Evolutionary conservation across 495 filamentous ascomycete genomes (phyloP).

Genomic region (Penicillium angulare): DNA sequence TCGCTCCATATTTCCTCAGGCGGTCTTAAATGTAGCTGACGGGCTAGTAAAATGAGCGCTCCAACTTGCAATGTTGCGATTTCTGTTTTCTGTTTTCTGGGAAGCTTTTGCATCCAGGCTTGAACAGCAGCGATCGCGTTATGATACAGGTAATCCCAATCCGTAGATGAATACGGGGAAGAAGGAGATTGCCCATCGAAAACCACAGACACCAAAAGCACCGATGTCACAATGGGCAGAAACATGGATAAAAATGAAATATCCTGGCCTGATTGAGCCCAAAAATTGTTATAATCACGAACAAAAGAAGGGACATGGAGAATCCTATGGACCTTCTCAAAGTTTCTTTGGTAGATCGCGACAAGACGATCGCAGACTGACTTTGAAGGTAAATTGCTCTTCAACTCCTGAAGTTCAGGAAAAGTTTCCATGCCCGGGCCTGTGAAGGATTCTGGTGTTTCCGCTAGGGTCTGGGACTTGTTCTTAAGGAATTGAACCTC

Average conservation of each 20-base stretch:
- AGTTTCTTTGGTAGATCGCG: slow-evolving; percentile 19
- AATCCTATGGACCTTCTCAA: slow-evolving; percentile 25
- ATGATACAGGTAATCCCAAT: slow-evolving; percentile 28
- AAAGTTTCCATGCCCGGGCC: slow-evolving; percentile 11
- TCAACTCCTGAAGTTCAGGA: slow-evolving; percentile 16
- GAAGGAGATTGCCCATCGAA: slow-evolving; percentile 19
- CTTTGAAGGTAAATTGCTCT: slow-evolving; percentile 17
- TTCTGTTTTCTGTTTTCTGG: slow-evolving; percentile 42
- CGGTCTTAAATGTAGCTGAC: slow-evolving; percentile 43
- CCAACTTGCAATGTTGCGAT: slow-evolving; percentile 21
- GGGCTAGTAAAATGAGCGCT: slow-evolving; percentile 39
- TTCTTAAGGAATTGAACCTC: slow-evolving; percentile 30
- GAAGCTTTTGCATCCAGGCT: slow-evolving; percentile 32
- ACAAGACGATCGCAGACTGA: slow-evolving; percentile 21
- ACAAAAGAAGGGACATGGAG: slow-evolving; percentile 26
- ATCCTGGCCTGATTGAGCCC: slow-evolving; percentile 10
- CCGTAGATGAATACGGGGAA: slow-evolving; percentile 34
- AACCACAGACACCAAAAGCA: slow-evolving; percentile 19
- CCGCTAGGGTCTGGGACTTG: slow-evolving; percentile 9
- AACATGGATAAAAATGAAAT: slow-evolving; percentile 6
- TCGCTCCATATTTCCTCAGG: slow-evolving; percentile 52
- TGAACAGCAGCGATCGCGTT: slow-evolving; percentile 23
- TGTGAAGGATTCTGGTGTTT: slow-evolving; percentile 18
- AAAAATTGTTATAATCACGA: slow-evolving; percentile 21
- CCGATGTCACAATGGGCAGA: slow-evolving; percentile 20